Evolutionary conservation across 805 yeast species (phyloP).

Genomic region (Myxozyma neglecta): DNA sequence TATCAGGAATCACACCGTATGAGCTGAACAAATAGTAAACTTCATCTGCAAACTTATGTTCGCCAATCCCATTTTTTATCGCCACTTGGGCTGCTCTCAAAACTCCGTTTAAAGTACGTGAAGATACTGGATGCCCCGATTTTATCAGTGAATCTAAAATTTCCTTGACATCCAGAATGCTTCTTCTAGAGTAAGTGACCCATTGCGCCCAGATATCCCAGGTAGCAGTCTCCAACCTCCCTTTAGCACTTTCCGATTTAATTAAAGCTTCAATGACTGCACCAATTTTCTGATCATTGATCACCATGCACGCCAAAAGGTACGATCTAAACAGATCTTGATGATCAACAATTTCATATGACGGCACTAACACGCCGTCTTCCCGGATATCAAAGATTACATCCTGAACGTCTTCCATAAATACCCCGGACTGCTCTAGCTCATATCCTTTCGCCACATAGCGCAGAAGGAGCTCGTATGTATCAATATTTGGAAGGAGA

Average conservation of each 20-base stretch:
- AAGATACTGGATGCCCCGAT: constrained; percentile 33
- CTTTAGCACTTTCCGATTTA: neutral
- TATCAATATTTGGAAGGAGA: constrained; percentile 23
- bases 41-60: constrained; percentile 11
- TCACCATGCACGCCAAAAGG: constrained; percentile 23
- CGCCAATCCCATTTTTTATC: neutral
- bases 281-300: constrained; percentile 2
- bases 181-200: constrained; percentile 35
- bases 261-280: constrained; percentile 1
- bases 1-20: constrained; percentile 8
- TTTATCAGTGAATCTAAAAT: constrained; percentile 29
- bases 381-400: constrained; percentile 10
- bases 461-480: constrained; percentile 29
- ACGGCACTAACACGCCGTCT: constrained; percentile 5
- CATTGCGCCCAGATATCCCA: constrained; percentile 44
- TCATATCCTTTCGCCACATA: constrained; percentile 21
- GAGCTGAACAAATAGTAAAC: constrained; percentile 9
- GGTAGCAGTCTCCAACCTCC: constrained; percentile 37
- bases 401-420: constrained; percentile 13
- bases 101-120: constrained; percentile 25
- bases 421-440: constrained; percentile 8
- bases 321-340: constrained; percentile 26
- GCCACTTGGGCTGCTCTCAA: constrained; percentile 23
- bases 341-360: constrained; percentile 13
- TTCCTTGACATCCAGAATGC: constrained; percentile 15